Evolutionary conservation across 2,329 filamentous ascomycete species (phyloP).

Genomic region (Colletotrichum incanum): DNA sequence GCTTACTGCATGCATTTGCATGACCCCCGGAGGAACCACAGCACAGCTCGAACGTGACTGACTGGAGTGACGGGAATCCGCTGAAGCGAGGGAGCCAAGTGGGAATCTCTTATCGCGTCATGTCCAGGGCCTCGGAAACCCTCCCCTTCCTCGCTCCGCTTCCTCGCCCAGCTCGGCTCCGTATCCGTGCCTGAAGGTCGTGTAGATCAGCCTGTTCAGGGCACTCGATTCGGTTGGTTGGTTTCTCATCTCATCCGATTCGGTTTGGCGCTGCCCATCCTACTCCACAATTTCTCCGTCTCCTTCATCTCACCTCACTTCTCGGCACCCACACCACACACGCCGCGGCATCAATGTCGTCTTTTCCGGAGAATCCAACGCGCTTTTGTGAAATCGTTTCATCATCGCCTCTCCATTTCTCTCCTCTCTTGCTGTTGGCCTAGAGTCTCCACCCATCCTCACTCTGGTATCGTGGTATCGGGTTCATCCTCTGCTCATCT

Average conservation of each 20-base stretch:
- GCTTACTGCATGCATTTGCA: constrained; percentile 29
- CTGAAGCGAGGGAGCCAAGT: neutral
- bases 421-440: constrained; percentile 1
- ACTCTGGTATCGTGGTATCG: constrained; percentile 19
- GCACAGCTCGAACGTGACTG: neutral
- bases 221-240: constrained; percentile 36
- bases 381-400: constrained; percentile 9
- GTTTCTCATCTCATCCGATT: constrained; percentile 30
- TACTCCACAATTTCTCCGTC: constrained; percentile 22
- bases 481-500: constrained; percentile 16
- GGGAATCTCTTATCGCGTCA: constrained; percentile 36
- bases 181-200: constrained; percentile 10
- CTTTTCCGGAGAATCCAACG: neutral
- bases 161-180: constrained; percentile 8
- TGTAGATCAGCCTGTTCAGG: constrained; percentile 37
- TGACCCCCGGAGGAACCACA: constrained; percentile 10
- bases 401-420: constrained; percentile 15
- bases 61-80: neutral
- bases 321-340: neutral
- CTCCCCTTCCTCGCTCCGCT: constrained; percentile 2
- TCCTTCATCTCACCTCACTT: constrained; percentile 31
- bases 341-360: constrained; percentile 2
- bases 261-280: constrained; percentile 32
- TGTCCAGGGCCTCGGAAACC: constrained; percentile 12
- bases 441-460: constrained; percentile 21